phyloP scores from a whole-genome alignment of 2,329 filamentous ascomycete genomes.

The Epichloe baconii region DNA sequence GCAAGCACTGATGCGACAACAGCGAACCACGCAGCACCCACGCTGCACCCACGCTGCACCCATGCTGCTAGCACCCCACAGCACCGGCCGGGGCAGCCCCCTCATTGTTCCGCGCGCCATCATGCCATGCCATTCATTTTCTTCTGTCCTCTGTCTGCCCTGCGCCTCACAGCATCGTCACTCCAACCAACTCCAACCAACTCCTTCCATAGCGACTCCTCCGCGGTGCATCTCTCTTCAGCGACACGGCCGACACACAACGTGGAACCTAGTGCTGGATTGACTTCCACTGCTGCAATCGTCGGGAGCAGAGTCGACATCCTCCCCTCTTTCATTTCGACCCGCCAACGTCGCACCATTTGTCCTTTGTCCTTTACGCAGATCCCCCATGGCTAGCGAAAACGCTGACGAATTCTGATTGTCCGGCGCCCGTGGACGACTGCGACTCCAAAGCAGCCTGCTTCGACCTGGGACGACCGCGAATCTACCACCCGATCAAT shows the following conservation, averaged over 20 bases:
- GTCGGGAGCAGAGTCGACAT: not conserved
- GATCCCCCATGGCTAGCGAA: slow-evolving; percentile 1
- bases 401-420: not conserved
- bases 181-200: not conserved
- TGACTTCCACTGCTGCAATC: not conserved
- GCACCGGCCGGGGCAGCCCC: not conserved
- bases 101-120: not conserved
- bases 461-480: not conserved
- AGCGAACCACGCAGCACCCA: not conserved
- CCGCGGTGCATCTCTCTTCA: not conserved
- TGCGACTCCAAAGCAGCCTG: not conserved
- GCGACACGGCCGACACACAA: not conserved
- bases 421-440: slow-evolving; percentile 1
- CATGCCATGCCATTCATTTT: no score
- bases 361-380: not conserved
- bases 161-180: not conserved
- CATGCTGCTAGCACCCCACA: not conserved
- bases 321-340: not conserved
- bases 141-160: not conserved
- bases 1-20: not conserved
- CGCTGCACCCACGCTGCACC: no score
- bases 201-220: not conserved
- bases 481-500: not conserved
- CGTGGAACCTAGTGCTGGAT: not conserved
- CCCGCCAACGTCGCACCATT: not conserved